A percentile compares a stretch with the other conserved stretches of the same genome.
Evolutionary conservation across 2,329 filamentous ascomycete genomes (phyloP).

Genomic region (Cladorrhinum sp.): DNA sequence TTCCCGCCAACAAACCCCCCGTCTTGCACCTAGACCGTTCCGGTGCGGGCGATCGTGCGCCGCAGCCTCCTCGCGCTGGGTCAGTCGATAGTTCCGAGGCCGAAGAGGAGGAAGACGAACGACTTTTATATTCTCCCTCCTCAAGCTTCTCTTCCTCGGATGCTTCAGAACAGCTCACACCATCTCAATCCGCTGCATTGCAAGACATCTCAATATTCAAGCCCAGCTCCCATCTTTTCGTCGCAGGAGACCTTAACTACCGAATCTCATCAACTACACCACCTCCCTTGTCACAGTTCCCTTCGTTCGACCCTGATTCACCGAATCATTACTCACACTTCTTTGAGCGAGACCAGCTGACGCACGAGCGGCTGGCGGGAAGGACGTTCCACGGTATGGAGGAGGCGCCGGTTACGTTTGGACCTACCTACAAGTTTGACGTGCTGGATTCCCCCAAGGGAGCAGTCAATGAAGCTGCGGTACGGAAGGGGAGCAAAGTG

Average conservation of each 20-base stretch:
- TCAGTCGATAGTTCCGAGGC: conserved; percentile 23
- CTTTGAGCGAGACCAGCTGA: conserved; percentile 75
- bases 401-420: conserved; percentile 74
- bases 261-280: conserved; percentile 71
- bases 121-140: conserved; percentile 16
- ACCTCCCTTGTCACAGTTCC: conserved; percentile 60
- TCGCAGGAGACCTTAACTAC: conserved; percentile 94
- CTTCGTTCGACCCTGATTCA: conserved; percentile 53
- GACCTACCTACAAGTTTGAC: conserved; percentile 91
- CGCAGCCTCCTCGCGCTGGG: conserved; percentile 8
- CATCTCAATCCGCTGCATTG: conserved; percentile 30
- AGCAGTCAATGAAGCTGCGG: neutral
- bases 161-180: conserved; percentile 9
- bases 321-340: conserved; percentile 63
- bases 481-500: conserved; percentile 24
- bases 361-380: conserved; percentile 63
- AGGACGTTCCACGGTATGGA: conserved; percentile 73
- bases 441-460: conserved; percentile 35
- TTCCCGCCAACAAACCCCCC: conserved; percentile 10
- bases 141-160: neutral
- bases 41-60: conserved; percentile 19
- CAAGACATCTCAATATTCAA: conserved; percentile 68
- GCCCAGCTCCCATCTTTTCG: conserved; percentile 72
- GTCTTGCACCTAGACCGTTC: conserved; percentile 18
- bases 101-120: conserved; percentile 17